Base-by-base conservation (phyloP, 2,329 filamentous ascomycete genomes). In the Talaromyces amestolkiae region DNA sequence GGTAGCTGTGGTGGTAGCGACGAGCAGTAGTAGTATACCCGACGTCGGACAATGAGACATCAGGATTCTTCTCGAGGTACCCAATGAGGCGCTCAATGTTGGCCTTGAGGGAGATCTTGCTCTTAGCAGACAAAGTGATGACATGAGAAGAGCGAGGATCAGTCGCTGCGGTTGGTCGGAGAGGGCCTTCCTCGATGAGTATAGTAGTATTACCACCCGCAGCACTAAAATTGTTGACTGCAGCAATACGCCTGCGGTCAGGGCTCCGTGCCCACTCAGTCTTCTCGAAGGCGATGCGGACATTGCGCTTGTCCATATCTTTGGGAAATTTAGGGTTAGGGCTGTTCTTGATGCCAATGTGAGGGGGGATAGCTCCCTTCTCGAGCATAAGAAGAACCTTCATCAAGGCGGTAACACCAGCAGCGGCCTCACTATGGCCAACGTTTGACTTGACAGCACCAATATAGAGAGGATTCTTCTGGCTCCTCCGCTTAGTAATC, bases 181-280 rank as follows among this genome's bases (percentile, higher is more conserved):
- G 70, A 10, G 84, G 69, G 1, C 67, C 70, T 19, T 81, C 79
- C 65, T 79, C 76, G 0, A 81, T 15, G 3, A 79, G 11, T 35
- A 81, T 2, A 49, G 85, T 83, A 0, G 87, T 88, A 74, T 91
- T 91, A 8, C 58, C 58, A 33, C 89, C 89, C 33, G 89, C 87
- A 1, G 89, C 90, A 68, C 85, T 85, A 71, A 91, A 91, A 75
- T 89, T 91, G 79, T 91, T 91, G 68, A 90, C 75, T 24, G 81
- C 74, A 0, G 81, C 78, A 7, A 75, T 74, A 2, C 84, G 75
- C 62, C 76, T 75, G n/a, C 53, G 68, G 8, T 45, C 60, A 19
- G 65, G 35, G 2, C 67, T 67, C 1, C 74, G 68, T 10, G 69
- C 64, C 79, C 80, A 84, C 0, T 73, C 68, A 33, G 65, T 81